phyloP scores from a whole-genome alignment of 2,329 filamentous ascomycete species.

The Xylariaceae sp. region DNA sequence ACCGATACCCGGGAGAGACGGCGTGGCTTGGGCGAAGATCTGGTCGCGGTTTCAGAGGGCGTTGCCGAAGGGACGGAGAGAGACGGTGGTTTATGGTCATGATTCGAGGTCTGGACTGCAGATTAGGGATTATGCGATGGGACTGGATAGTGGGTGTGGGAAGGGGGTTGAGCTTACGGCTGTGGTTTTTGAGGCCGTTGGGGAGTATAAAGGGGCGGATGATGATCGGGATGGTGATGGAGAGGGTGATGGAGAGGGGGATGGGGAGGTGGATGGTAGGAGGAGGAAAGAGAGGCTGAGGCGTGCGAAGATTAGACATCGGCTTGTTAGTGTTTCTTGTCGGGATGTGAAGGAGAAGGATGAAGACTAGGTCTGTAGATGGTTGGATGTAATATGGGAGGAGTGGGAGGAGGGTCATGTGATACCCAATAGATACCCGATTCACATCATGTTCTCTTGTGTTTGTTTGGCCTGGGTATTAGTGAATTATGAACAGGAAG shows the following conservation, averaged over 20 bases:
- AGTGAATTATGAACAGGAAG: too few relatives aligned
- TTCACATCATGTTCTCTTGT: too few relatives aligned
- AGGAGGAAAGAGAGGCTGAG: background rate
- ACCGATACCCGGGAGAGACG: constrained; percentile 35
- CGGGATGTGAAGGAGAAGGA: background rate
- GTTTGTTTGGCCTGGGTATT: too few relatives aligned
- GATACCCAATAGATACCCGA: too few relatives aligned
- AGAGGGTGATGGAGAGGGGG: background rate
- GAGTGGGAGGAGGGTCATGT: too few relatives aligned
- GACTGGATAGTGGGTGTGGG: constrained; percentile 80
- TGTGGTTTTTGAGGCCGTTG: constrained; percentile 58
- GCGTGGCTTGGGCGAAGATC: constrained; percentile 63
- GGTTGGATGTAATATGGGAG: too few relatives aligned
- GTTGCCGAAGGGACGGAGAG: constrained; percentile 31
- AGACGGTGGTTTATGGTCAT: constrained; percentile 77
- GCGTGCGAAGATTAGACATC: constrained; percentile 1
- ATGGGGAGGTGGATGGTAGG: background rate
- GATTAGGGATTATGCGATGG: constrained; percentile 66
- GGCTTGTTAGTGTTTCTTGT: background rate
- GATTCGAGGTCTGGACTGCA: constrained; percentile 68
- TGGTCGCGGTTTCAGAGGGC: constrained; percentile 52
- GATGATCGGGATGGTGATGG: constrained; percentile 9
- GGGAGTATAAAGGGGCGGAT: constrained; percentile 4
- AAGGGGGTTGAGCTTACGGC: constrained; percentile 72
- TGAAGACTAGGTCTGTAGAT: too few relatives aligned